Evolutionary conservation across 495 filamentous ascomycete species (phyloP), one percentile per base, ranked within the genome.

Genomic region (Aspergillus saccharolyticus): DNA sequence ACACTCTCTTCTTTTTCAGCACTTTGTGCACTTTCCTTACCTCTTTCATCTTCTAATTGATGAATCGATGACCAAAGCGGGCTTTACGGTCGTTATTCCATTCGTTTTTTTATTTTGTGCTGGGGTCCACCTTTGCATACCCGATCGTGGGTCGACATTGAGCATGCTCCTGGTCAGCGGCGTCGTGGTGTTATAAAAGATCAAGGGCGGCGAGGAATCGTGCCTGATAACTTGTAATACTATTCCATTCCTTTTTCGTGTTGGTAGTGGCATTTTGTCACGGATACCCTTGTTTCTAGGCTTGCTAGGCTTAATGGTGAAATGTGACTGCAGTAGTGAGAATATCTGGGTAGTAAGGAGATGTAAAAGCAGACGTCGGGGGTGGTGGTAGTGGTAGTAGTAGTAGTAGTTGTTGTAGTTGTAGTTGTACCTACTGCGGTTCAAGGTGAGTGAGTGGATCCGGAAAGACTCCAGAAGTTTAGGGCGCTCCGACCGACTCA

Each of bases 41-140:
- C 53, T 61, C 65, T 65, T 61, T 51, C 30, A 30, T 56, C 46
- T 52, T 56, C 46, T 52, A 39, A 20, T 52, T 63, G 54, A 68
- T 69, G 69, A 75, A 62, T 63, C 54, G 54, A 74, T 68, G 73
- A 77, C 73, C 72, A 74, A 77, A 77, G 75, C 75, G 59, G 75
- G 75, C 75, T 77, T 78, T 77, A 69, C 63, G 64, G 69, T 78
- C 69, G 62, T 66, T 75, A 57, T 53, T 59, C 59, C 54, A 60
- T 62, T 67, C 54, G 20, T 64, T 61, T 55, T 25, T 52, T 24
- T 20, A 45, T 22, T 22, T 33, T n/a, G n/a, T n/a, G n/a, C n/a
- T n/a, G n/a, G n/a, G n/a, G n/a, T n/a, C n/a, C n/a, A n/a, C n/a
- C n/a, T 53, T 63, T 59, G 48, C 49, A 50, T 57, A 22, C 44